Evolutionary conservation across 1,284 basidiomycete species (phyloP).

Genomic region (Cryptococcus sp.): DNA sequence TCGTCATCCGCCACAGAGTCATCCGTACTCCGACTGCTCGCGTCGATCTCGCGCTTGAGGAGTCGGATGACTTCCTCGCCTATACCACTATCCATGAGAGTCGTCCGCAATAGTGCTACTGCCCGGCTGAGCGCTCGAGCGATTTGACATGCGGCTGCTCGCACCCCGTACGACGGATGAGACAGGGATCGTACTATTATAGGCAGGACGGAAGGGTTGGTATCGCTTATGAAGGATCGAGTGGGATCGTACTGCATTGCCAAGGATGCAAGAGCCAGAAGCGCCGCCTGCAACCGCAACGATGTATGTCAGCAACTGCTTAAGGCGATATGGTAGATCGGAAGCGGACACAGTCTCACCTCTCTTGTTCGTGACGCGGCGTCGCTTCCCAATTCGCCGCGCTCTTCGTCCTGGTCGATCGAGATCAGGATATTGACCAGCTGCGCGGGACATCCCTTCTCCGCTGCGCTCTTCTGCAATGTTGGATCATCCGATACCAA

Average conservation of each 20-base stretch:
- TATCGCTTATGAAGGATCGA: constrained; percentile 66
- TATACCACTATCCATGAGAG: constrained; percentile 76
- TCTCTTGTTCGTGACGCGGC: constrained; percentile 64
- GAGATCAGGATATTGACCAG: constrained; percentile 29
- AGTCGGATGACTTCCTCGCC: constrained; percentile 68
- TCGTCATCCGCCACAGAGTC: constrained; percentile 30
- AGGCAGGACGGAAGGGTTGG: constrained; percentile 57
- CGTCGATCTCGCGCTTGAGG: constrained; percentile 53
- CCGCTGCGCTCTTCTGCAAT: constrained; percentile 57
- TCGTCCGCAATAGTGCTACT: constrained; percentile 75
- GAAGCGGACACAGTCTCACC: constrained; percentile 52
- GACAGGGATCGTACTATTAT: constrained; percentile 61
- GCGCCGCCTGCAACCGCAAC: constrained; percentile 59
- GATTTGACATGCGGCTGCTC: constrained; percentile 81
- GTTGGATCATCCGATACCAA: constrained; percentile 70
- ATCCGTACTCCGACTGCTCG: constrained; percentile 6
- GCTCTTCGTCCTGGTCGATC: constrained; percentile 62
- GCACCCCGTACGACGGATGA: constrained; percentile 69
- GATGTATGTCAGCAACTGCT: not conserved
- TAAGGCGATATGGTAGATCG: constrained; percentile 5
- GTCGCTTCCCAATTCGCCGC: constrained; percentile 59
- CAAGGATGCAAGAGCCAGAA: constrained; percentile 70
- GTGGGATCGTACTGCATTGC: constrained; percentile 70
- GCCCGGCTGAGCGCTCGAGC: constrained; percentile 76
- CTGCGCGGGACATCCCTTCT: constrained; percentile 34